Conservation (phyloP, 108 stramenopile genomes). For the Skeletonema potamos region DNA sequence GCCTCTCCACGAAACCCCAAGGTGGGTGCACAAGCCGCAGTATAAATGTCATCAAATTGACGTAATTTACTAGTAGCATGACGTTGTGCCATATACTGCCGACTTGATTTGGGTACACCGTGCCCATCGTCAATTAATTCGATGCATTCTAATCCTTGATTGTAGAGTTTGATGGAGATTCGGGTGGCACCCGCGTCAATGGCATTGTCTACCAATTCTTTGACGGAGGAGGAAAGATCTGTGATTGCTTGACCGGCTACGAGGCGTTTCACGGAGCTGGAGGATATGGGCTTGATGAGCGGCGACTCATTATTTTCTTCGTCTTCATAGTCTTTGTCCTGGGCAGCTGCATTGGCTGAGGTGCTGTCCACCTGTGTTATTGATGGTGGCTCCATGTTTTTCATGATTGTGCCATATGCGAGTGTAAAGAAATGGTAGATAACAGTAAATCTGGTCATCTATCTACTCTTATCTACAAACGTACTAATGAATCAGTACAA, state of each 20-base stretch:
- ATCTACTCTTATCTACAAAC: background rate
- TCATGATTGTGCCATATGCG: background rate
- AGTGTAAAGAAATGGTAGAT: background rate
- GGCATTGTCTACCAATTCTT: slow-evolving; percentile 91
- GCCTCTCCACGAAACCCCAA: slow-evolving; percentile 92
- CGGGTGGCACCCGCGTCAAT: slow-evolving; percentile 78
- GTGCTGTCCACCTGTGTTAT: background rate
- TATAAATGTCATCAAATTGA: slow-evolving; percentile 75
- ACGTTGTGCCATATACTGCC: slow-evolving; percentile 64
- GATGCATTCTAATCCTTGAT: slow-evolving; percentile 77
- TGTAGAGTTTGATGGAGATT: slow-evolving; percentile 76
- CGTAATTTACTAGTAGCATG: slow-evolving; percentile 88
- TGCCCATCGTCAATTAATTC: slow-evolving; percentile 87
- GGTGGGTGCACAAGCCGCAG: slow-evolving; percentile 24
- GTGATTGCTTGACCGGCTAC: slow-evolving; percentile 88
- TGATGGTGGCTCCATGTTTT: background rate
- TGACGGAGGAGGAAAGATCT: slow-evolving; percentile 82
- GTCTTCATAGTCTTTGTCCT: background rate
- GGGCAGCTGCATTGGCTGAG: background rate
- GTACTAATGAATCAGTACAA: too few species aligned
- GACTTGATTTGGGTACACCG: slow-evolving; percentile 67
- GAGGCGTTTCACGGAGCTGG: slow-evolving; percentile 56
- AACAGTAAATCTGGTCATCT: background rate
- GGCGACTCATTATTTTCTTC: background rate
- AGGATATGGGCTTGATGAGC: slow-evolving; percentile 46